Base-by-base conservation (phyloP, 108 stramenopile species). In the Nitzschia sp. region DNA sequence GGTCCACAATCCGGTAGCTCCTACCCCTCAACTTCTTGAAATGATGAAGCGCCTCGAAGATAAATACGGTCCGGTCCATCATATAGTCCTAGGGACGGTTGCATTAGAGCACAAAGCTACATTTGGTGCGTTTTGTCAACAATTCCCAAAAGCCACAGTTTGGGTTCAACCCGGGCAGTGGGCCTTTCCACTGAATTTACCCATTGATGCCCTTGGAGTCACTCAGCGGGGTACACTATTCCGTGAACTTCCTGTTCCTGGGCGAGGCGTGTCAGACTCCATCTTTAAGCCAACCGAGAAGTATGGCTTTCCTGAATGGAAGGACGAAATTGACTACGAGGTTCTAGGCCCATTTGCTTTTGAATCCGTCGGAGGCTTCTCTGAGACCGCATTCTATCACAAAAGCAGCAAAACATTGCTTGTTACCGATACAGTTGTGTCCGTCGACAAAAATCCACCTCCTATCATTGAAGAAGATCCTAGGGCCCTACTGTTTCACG, bases 71-170 rank as follows among this genome's bases (percentile, higher is more conserved):
- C 90, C 88, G 1, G 87, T 97, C 0, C 77, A 69, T 46, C 92
- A 96, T 68, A 86, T 97, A 62, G 93, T 97, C 0, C 72, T 97
- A 47, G 93, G 90, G 8, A 90, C 94, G 3, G 86, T 93, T 6
- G 97, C 94, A 17, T 62, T 96, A 19, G 95, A 97, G 76, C 97
- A 97, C 84, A 95, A 96, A 80, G 90, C 90, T 1, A 93, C 92
- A 0, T 83, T 93, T 53, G 94, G 91, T 3, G 80, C 90, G 2
- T 96, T 97, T 65, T 74, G 86, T 11, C 79, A 79, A 56, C 76
- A 83, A 38, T 97, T 93, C 59, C 78, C 88, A n/a, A 35, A 75
- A 15, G 95, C 95, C 2, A 85, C 81, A 0, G 90, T 90, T 0
- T 96, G 94, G 91, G 56, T 89, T 19, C 93, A 93, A 54, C 93